Conservation (phyloP, 2,329 filamentous ascomycete genomes). For the Karstenula rhodostoma region DNA sequence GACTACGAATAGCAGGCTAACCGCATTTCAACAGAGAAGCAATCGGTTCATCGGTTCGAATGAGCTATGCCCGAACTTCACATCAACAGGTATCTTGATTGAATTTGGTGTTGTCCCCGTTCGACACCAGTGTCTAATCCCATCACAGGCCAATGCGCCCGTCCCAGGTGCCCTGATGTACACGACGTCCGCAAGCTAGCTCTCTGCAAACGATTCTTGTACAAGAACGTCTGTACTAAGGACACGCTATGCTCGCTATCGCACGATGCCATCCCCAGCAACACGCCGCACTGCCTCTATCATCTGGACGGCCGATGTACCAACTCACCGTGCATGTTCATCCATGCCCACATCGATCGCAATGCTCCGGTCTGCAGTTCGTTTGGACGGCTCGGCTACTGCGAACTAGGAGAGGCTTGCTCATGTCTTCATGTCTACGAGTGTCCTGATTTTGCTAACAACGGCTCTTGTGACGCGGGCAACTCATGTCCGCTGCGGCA, state of each 20-base stretch:
- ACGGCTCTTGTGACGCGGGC: conserved; percentile 77
- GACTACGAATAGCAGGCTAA: conserved; percentile 4
- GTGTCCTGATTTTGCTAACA: conserved; percentile 95
- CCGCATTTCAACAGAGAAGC: conserved; percentile 14
- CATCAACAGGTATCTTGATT: conserved; percentile 42
- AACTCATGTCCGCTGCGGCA: conserved; percentile 85
- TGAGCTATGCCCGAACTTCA: conserved; percentile 37
- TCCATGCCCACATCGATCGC: conserved; percentile 81
- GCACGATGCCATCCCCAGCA: conserved; percentile 82
- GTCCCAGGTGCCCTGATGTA: conserved; percentile 78
- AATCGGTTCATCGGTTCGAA: conserved; percentile 20
- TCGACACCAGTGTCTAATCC: conserved; percentile 26
- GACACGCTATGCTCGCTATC: conserved; percentile 88
- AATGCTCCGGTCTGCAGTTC: conserved; percentile 80
- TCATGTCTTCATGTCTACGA: conserved; percentile 87
- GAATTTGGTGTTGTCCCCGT: conserved; percentile 13
- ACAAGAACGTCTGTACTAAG: conserved; percentile 77
- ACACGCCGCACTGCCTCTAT: conserved; percentile 87
- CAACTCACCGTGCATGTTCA: conserved; percentile 85
- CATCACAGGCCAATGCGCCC: conserved; percentile 77
- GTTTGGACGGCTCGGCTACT: conserved; percentile 90
- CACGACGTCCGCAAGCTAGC: conserved; percentile 90
- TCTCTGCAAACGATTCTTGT: conserved; percentile 86
- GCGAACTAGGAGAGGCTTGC: conserved; percentile 80
- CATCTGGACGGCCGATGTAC: conserved; percentile 90